Conservation (phyloP, 495 filamentous ascomycete genomes). For the Podospora tetraspora region DNA sequence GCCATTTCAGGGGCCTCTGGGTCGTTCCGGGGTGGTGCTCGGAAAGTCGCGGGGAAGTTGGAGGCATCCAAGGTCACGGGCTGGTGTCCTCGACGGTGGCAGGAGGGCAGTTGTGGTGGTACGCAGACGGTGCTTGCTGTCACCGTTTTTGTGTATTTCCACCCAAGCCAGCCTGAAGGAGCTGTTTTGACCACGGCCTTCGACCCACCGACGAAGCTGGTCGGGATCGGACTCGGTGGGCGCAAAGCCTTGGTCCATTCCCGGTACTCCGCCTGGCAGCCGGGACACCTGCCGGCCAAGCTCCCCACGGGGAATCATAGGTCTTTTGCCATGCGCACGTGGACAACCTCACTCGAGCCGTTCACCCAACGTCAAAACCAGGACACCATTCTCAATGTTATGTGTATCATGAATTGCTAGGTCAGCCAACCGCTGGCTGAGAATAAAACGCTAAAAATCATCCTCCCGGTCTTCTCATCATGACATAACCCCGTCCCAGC, state of each 20-base stretch:
- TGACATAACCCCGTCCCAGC: conserved; percentile 1
- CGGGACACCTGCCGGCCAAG: background rate
- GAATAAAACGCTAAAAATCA: background rate
- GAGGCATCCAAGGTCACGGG: background rate
- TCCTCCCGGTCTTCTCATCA: background rate
- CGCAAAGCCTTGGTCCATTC: background rate
- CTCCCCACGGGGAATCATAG: background rate
- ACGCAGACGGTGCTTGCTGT: too few species aligned
- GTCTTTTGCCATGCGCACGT: background rate
- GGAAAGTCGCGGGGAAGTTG: conserved; percentile 21
- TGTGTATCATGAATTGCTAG: background rate
- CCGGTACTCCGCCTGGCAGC: background rate
- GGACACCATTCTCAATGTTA: background rate
- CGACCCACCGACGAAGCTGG: background rate
- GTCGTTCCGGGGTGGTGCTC: background rate
- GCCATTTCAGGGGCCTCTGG: background rate
- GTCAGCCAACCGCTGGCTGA: background rate
- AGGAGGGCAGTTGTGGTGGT: background rate
- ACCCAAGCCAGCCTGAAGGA: background rate
- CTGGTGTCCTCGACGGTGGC: background rate
- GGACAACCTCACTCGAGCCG: background rate
- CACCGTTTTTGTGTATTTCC: too few species aligned
- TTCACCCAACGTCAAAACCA: background rate
- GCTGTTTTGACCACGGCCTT: background rate
- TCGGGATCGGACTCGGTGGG: background rate